These are phyloP conservation scores for Leccinum variicolor DNA, from an alignment of 768 basidiomycete species.

Conservation along the genomic window DNA sequence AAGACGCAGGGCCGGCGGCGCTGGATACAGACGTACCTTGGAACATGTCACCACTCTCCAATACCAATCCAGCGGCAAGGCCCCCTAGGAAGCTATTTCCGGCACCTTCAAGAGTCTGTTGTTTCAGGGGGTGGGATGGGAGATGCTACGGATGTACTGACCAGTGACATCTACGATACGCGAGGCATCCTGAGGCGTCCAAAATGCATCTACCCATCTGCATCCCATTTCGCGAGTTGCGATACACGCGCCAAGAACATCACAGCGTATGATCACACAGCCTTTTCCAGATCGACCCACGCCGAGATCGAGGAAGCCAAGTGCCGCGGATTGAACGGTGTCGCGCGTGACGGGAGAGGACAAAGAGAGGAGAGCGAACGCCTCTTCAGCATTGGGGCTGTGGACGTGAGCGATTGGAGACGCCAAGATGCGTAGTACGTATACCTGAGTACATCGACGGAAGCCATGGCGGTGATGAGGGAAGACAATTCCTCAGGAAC, in stretches of 20 bases:
- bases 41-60: constrained; percentile 53
- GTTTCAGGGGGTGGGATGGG: constrained; percentile 1
- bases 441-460: constrained; percentile 69
- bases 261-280: constrained; percentile 72
- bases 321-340: constrained; percentile 65
- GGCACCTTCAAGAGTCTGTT: constrained; percentile 52
- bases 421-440: not conserved
- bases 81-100: constrained; percentile 90
- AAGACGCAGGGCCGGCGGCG: constrained; percentile 4
- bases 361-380: constrained; percentile 61
- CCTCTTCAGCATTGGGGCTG: constrained; percentile 89
- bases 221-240: constrained; percentile 40
- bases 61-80: constrained; percentile 67
- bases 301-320: constrained; percentile 56
- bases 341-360: constrained; percentile 33
- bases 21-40: constrained; percentile 48
- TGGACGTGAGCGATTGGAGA: constrained; percentile 5
- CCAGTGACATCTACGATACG: constrained; percentile 59
- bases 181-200: constrained; percentile 43
- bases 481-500: constrained; percentile 75
- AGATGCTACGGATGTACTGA: constrained; percentile 25
- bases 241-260: constrained; percentile 67
- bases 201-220: constrained; percentile 75
- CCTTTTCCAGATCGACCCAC: constrained; percentile 50
- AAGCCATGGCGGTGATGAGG: constrained; percentile 56